A percentile compares a stretch with the other conserved stretches of the same genome.
Conservation (phyloP, 331 rosid genomes). For the Quercus phellos region DNA sequence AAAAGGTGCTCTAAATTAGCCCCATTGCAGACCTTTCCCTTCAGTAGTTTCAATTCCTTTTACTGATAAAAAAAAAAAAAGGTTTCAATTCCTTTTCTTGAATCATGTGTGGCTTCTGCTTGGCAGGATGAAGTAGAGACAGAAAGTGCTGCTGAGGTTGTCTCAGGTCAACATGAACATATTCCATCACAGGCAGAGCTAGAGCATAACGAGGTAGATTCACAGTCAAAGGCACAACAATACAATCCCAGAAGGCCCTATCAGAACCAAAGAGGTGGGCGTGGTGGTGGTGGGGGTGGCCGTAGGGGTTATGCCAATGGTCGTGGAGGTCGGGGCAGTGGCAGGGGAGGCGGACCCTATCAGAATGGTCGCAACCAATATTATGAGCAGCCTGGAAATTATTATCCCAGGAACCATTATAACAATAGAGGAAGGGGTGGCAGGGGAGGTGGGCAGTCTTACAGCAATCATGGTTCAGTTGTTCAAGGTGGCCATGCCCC, state of each 20-base stretch:
- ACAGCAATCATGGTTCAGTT: conserved; percentile 46
- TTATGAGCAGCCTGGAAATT: conserved; percentile 78
- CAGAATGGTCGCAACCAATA: conserved; percentile 75
- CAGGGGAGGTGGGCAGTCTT: conserved; percentile 58
- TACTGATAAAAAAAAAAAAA: neutral
- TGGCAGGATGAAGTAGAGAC: conserved; percentile 63
- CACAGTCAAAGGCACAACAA: conserved; percentile 69
- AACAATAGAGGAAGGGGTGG: conserved; percentile 73
- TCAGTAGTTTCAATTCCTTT: neutral
- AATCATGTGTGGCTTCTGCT: conserved; percentile 4
- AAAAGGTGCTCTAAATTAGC: conserved; percentile 44
- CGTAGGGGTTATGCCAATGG: conserved; percentile 75
- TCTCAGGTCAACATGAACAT: conserved; percentile 49
- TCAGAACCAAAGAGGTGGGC: conserved; percentile 81
- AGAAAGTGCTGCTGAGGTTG: conserved; percentile 40
- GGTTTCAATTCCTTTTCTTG: neutral
- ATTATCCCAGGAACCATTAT: conserved; percentile 62
- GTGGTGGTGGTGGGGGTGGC: conserved; percentile 62
- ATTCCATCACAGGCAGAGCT: conserved; percentile 39
- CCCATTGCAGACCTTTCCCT: neutral
- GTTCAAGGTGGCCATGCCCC: conserved; percentile 49
- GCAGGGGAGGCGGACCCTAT: conserved; percentile 63
- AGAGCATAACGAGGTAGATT: conserved; percentile 47
- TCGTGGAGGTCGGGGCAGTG: conserved; percentile 74
- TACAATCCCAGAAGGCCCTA: conserved; percentile 52